phyloP scores from a whole-genome alignment of 1,284 basidiomycete species.

The Ustilago vetiveriae region DNA sequence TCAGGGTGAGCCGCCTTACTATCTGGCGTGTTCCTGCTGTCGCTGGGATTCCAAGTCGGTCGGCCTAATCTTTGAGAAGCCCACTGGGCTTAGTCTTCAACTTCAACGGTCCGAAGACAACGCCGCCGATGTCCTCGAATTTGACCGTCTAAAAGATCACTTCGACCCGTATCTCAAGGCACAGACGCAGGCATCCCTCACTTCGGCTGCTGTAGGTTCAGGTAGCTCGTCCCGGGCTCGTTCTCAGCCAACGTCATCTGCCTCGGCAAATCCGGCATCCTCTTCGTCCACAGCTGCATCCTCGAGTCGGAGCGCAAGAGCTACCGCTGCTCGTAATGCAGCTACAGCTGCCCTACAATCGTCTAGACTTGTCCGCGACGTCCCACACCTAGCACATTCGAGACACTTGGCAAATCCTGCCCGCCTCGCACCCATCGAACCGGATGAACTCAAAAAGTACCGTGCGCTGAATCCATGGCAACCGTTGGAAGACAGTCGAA shows the following conservation, averaged over 20 bases:
- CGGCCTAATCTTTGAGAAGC: constrained; percentile 92
- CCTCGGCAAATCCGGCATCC: neutral
- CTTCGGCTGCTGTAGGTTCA: constrained; percentile 33
- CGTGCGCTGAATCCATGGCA: constrained; percentile 44
- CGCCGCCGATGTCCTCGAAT: constrained; percentile 45
- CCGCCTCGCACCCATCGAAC: constrained; percentile 26
- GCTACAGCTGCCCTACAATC: constrained; percentile 34
- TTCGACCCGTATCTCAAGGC: constrained; percentile 48
- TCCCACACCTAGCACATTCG: constrained; percentile 37
- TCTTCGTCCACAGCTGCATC: constrained; percentile 2
- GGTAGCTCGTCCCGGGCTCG: constrained; percentile 19
- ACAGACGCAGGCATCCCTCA: constrained; percentile 39
- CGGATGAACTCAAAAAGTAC: constrained; percentile 48
- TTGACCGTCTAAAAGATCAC: constrained; percentile 53
- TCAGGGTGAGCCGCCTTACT: constrained; percentile 84
- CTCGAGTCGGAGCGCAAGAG: constrained; percentile 18
- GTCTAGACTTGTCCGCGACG: constrained; percentile 52
- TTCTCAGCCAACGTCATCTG: constrained; percentile 1
- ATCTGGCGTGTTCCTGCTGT: constrained; percentile 89
- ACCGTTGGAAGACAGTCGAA: constrained; percentile 10
- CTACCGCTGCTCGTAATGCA: constrained; percentile 31
- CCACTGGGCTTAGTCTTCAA: constrained; percentile 78
- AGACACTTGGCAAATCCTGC: constrained; percentile 4
- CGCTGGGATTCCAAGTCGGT: constrained; percentile 93
- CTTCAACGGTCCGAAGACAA: constrained; percentile 45